Evolutionary conservation across 2,329 filamentous ascomycete genomes (phyloP).

Genomic region (Huntiella omanensis): DNA sequence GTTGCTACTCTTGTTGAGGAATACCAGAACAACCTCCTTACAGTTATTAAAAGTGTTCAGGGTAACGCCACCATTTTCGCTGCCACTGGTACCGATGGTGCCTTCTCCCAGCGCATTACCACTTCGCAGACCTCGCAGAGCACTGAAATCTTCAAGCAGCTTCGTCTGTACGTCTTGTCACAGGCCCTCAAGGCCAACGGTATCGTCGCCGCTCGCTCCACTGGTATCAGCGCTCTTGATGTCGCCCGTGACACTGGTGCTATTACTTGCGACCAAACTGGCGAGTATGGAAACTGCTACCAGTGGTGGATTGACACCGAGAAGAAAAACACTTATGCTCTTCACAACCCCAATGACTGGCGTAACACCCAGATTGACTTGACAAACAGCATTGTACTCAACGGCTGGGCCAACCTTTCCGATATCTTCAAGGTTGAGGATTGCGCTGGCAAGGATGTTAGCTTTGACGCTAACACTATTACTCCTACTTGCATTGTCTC

Average conservation of each 20-base stretch:
- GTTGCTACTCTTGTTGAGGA: constrained; percentile 15
- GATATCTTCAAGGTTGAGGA: constrained; percentile 15
- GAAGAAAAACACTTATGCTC: constrained; percentile 14
- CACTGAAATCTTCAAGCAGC: constrained; percentile 13
- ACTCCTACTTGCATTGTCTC: constrained; percentile 14
- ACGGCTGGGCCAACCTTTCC: constrained; percentile 14
- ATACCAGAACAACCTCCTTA: constrained; percentile 14
- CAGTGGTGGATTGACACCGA: constrained; percentile 14
- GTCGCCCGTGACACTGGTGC: constrained; percentile 11
- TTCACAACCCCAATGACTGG: constrained; percentile 15
- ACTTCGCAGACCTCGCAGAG: constrained; percentile 14
- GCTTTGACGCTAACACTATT: constrained; percentile 13
- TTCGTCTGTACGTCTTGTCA: constrained; percentile 15
- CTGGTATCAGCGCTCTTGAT: constrained; percentile 13
- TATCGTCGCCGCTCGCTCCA: constrained; percentile 13
- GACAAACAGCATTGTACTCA: constrained; percentile 13
- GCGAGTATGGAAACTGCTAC: constrained; percentile 11
- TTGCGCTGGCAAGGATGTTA: constrained; percentile 13
- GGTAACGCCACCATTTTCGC: constrained; percentile 13
- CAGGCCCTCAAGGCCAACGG: constrained; percentile 14
- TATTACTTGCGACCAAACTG: constrained; percentile 8
- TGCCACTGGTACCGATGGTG: constrained; percentile 13
- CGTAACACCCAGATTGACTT: constrained; percentile 14
- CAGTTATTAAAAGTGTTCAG: constrained; percentile 13
- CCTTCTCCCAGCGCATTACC: constrained; percentile 15